Base-by-base conservation (phyloP, 2,329 filamentous ascomycete genomes). In the Penicillium sp. region DNA sequence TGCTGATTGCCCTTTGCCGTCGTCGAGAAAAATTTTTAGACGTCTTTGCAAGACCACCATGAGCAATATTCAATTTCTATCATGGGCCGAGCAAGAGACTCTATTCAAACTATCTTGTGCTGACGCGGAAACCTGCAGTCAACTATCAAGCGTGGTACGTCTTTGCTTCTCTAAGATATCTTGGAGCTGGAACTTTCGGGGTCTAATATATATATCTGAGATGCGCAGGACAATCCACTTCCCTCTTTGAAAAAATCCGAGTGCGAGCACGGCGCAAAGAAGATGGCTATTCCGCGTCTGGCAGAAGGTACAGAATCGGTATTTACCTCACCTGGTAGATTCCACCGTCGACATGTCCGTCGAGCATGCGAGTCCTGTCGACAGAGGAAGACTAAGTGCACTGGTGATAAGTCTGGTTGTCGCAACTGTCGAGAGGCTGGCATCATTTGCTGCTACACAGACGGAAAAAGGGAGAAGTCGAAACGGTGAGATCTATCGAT, bases 351-450 rank as follows among this genome's bases (percentile, higher is more conserved):
- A 21, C 69, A 72, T 51, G 69, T 71, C 29, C 68, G 67, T 41
- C 69, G 69, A 50, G 74, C 75, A 16, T 78, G 75, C 51, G 75
- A 77, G 51, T 71, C 71, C n/a, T 77, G 75, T 54, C 68, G 75
- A 21, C 68, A 72, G 51, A 68, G 73, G 41, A 77, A 77, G 59
- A 76, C 72, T 33, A 77, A 76, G 59, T 77, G 75, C 53, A 74
- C 72, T 24, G 75, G 75, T 16, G 74, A 77, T 49, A 70, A 72
- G 48, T 73, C 74, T 28, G 68, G 70, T 4, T 78, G 75, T 41
- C 65, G 70, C 41, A 75, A 76, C 49, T 78, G 75, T 52, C 64
- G 69, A 42, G 74, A 76, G 46, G 70, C 71, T 43, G 71, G 70
- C n/a, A 70, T 75, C 23, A 64, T 69, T 33, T 78, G 75, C 56